Base-by-base conservation (phyloP, 2,329 filamentous ascomycete genomes). In the Colletotrichum gigasporum region DNA sequence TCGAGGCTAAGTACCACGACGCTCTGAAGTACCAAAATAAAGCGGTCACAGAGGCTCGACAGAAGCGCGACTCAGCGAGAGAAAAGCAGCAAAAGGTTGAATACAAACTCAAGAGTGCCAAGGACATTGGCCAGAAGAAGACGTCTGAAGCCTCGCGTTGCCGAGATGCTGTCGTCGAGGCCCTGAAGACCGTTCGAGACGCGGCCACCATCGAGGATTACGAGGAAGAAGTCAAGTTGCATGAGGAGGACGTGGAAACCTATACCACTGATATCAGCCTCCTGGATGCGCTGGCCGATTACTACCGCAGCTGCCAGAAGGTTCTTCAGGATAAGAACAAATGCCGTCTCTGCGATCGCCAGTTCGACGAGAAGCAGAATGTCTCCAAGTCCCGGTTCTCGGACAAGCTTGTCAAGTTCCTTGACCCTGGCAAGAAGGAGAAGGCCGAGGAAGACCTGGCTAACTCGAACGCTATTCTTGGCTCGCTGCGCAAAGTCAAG, bases 61-160 rank as follows among this genome's bases (percentile, higher is more conserved):
- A 86, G 48, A 84, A 88, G 63, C 89, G 93, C 51, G 93, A 97
- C 63, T 84, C 86, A 37, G 83, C 87, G 2, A 87, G 85, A 68
- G 87, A 91, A 68, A 91, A 94, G 70, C 83, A 95, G 28, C 90
- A 93, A 71, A 90, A 94, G 68, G 79, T 93, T 10, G 91, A 94
- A 66, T 93, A 88, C 75, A 89, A 88, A 71, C 80, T 96, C 32
- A 90, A 88, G 45, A 89, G 83, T 47, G 79, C 85, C 22, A 88
- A 87, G 44, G 87, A 88, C n/a, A 87, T 86, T 11, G 80, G 90
- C 24, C 87, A 85, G 68, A 87, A 87, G 72, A 90, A 90, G 69
- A 82, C 85, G 12, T 79, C 84, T 28, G 91, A 94, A 63, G 81
- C 87, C 41, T 80, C 87, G 35, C 81, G 81, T 28, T 90, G 87